Conservation (phyloP, 2,329 filamentous ascomycete species). For the Stromatinia cepivora region DNA sequence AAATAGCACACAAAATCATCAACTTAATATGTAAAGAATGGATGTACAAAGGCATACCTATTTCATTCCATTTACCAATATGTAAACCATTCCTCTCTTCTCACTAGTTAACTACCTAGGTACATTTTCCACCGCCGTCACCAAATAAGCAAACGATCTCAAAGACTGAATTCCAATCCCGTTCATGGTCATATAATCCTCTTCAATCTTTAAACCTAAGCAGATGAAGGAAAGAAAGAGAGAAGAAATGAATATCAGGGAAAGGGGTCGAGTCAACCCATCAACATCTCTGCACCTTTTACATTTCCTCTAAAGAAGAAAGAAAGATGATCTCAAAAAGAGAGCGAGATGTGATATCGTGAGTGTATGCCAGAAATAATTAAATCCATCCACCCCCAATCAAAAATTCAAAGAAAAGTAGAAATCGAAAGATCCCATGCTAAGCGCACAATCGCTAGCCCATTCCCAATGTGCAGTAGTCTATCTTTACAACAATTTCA, state of each 20-base stretch:
- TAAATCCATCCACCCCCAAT: neutral
- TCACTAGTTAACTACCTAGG: neutral
- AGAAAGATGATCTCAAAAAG: conserved; percentile 11
- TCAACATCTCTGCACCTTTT: neutral
- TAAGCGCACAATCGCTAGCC: neutral
- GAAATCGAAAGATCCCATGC: neutral
- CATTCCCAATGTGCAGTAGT: conserved; percentile 3
- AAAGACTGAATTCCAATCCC: neutral
- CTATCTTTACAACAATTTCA: conserved; percentile 10
- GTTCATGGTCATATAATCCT: neutral
- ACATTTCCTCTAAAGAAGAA: neutral
- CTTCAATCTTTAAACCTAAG: neutral
- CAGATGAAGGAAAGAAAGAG: neutral
- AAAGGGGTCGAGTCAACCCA: neutral
- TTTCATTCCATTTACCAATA: neutral
- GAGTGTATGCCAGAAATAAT: conserved; percentile 2
- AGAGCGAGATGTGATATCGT: conserved; percentile 3
- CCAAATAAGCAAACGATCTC: neutral
- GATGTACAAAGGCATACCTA: no score
- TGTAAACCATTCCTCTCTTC: neutral
- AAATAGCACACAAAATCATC: no score
- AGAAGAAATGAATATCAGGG: neutral
- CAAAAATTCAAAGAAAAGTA: neutral
- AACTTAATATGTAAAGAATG: no score
- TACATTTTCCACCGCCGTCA: neutral